phyloP scores from a whole-genome alignment of 352 stramenopile genomes.

The Globisporangium canariense region DNA sequence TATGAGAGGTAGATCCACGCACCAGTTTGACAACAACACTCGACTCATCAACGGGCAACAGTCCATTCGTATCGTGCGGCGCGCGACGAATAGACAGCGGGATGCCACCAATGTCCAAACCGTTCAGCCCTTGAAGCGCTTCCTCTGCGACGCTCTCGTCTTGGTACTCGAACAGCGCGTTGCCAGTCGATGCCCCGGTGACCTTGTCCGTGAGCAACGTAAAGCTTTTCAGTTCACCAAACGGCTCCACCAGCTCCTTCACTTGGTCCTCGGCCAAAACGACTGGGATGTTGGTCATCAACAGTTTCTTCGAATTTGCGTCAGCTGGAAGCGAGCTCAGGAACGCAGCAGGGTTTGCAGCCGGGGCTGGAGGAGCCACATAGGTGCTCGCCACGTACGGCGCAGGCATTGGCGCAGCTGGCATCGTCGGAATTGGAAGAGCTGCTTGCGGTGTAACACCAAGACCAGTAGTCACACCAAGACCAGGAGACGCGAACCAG shows the following conservation, averaged over 20 bases:
- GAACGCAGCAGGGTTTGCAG: background rate
- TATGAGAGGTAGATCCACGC: slow-evolving; percentile 11
- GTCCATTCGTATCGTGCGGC: slow-evolving; percentile 18
- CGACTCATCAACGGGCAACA: slow-evolving; percentile 28
- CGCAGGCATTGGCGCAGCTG: background rate
- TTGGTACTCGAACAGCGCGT: slow-evolving; percentile 80
- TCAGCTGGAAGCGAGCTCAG: slow-evolving; percentile 11
- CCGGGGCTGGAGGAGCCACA: background rate
- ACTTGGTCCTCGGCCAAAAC: slow-evolving; percentile 77
- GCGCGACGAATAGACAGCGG: slow-evolving; percentile 62
- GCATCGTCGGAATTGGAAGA: background rate
- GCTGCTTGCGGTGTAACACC: slow-evolving; percentile 14
- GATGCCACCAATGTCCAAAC: slow-evolving; percentile 73
- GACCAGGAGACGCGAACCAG: slow-evolving; percentile 57
- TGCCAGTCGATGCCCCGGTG: slow-evolving; percentile 54
- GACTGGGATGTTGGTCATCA: slow-evolving; percentile 84
- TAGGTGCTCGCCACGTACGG: background rate
- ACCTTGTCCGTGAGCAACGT: slow-evolving; percentile 51
- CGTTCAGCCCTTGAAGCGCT: slow-evolving; percentile 70
- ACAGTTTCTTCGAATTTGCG: slow-evolving; percentile 38
- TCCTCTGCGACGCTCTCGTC: slow-evolving; percentile 50
- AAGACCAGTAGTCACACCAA: slow-evolving; percentile 13
- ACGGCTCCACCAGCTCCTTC: slow-evolving; percentile 82
- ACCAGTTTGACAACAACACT: slow-evolving; percentile 78
- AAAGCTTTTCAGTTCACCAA: slow-evolving; percentile 70